Base-by-base conservation (phyloP, 1,139 yeast species). In the Magnusiomyces fungicola region DNA sequence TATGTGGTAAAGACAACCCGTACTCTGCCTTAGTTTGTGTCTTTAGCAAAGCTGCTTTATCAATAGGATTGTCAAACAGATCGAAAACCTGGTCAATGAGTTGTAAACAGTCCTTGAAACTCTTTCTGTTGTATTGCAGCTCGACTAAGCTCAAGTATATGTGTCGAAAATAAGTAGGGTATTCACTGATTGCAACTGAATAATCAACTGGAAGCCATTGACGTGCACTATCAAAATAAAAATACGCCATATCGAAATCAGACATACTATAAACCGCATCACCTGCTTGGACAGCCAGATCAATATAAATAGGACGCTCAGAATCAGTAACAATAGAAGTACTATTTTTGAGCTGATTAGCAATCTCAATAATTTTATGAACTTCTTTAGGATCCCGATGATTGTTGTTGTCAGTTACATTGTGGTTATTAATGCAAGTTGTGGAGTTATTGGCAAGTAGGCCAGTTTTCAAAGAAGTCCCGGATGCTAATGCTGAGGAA, bases 11-110 rank as follows among this genome's bases (percentile, higher is more conserved):
- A 1, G 68, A 67, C 44, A 71, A 56, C 22, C 68, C 67, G 29
- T 71, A 65, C 18, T 73, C 61, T 9, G 77, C 73, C 50, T 73
- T 68, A 2, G 75, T 69, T 46, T 70, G 68, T 19, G 68, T 65
- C 12, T 72, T 62, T 32, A 61, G 44, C 32, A 60, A 45, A 9
- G 60, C 56, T 6, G 64, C 63, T 45, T 55, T 55, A 41, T 57
- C 61, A 34, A 59, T 46, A 21, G 49, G 48, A 1, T 56, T 50
- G 1, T 61, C 52, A 33, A 58, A 57, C 18, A 52, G 49, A 2
- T 53, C 54, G 30, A 55, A 53, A 12, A 56, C 53, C 18, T 45
- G 47, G 12, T 55, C 57, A 18, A 61, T 54, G 22, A 61, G 56
- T 23, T 46, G 38, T 37, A 61, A 43, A 49, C 65, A 61, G 3